phyloP scores from a whole-genome alignment of 208 protist genomes.

The Leishmania lainsoni region DNA sequence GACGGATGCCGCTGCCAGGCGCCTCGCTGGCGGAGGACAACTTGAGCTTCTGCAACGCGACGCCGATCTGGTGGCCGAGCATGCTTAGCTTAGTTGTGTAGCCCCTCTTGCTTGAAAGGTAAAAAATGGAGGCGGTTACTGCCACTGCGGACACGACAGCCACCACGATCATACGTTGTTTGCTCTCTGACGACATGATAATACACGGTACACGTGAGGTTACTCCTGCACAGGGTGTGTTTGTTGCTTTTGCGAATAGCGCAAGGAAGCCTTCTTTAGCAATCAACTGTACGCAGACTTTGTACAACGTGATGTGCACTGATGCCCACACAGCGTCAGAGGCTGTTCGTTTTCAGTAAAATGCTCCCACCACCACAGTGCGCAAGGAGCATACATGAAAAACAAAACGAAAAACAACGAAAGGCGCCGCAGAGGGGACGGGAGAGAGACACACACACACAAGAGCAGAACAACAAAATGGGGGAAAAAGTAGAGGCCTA shows the following conservation, averaged over 20 bases:
- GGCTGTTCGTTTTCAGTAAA: background rate
- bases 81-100: constrained; percentile 31
- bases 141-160: constrained; percentile 28
- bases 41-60: constrained; percentile 9
- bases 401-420: constrained; percentile 17
- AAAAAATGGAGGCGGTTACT: constrained; percentile 14
- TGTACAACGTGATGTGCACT: background rate
- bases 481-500: background rate
- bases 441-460: background rate
- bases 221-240: background rate
- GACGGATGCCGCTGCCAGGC: constrained; percentile 45
- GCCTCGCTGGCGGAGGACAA: background rate
- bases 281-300: background rate
- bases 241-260: background rate
- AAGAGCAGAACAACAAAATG: background rate
- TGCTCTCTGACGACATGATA: constrained; percentile 20
- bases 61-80: constrained; percentile 13
- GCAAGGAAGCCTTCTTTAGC: background rate
- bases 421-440: background rate
- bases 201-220: background rate
- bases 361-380: background rate
- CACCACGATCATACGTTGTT: constrained; percentile 16
- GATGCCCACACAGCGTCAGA: background rate
- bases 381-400: background rate
- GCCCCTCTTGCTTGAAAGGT: constrained; percentile 31